phyloP scores from a whole-genome alignment of 257 asterid genomes.

The Echium plantagineum region DNA sequence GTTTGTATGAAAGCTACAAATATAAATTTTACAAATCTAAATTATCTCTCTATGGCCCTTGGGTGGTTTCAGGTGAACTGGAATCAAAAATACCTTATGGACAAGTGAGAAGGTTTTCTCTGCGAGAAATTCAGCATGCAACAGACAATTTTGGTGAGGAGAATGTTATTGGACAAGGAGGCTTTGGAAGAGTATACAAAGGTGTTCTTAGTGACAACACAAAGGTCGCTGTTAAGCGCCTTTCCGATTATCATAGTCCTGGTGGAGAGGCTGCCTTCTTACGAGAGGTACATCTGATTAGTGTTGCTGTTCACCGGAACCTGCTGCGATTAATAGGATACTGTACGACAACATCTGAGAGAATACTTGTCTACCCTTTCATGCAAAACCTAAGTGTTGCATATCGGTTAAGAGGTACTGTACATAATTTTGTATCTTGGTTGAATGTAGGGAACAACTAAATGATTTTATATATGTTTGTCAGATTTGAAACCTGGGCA shows the following conservation, averaged over 20 bases:
- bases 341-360: slow-evolving; percentile 67
- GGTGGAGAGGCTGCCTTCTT: slow-evolving; percentile 91
- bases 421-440: too few relatives aligned
- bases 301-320: slow-evolving; percentile 80
- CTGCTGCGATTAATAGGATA: slow-evolving; percentile 68
- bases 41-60: too few relatives aligned
- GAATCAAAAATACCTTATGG: slow-evolving; percentile 57
- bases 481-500: slow-evolving; percentile 75
- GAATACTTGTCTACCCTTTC: slow-evolving; percentile 79
- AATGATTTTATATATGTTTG: not conserved
- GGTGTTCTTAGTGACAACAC: slow-evolving; percentile 55
- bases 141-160: slow-evolving; percentile 57
- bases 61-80: slow-evolving; percentile 45
- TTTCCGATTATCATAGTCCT: slow-evolving; percentile 58
- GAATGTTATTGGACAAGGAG: slow-evolving; percentile 84
- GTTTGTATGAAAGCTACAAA: not conserved
- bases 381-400: slow-evolving; percentile 89
- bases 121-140: slow-evolving; percentile 74
- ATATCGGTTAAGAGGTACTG: slow-evolving; percentile 68
- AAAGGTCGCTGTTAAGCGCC: slow-evolving; percentile 67
- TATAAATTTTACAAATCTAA: too few relatives aligned
- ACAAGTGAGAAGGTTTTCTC: slow-evolving; percentile 62
- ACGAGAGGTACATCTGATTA: slow-evolving; percentile 66
- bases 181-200: slow-evolving; percentile 74
- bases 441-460: too few relatives aligned